A percentile compares a stretch with the other conserved stretches of the same genome.
Evolutionary conservation across 805 yeast genomes (phyloP).

Genomic region (Yarrowia divulgata): DNA sequence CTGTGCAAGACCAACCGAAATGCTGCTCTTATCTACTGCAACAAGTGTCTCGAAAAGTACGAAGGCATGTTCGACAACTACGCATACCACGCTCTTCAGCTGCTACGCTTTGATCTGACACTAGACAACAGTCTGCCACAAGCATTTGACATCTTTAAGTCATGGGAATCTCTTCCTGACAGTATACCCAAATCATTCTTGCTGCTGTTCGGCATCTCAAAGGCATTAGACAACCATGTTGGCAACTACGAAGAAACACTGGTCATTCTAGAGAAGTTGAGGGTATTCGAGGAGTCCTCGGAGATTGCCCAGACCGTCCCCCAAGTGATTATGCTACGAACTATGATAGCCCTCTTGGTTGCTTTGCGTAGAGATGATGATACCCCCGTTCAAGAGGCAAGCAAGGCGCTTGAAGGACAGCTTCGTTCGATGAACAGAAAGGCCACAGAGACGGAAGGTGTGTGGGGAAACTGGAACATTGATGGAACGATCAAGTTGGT

Average conservation of each 20-base stretch:
- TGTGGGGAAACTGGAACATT: slow-evolving; percentile 8
- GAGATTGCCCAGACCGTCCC: not conserved
- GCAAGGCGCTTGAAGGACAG: not conserved
- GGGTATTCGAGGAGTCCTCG: not conserved
- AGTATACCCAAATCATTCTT: slow-evolving; percentile 15
- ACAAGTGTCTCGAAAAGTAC: not conserved
- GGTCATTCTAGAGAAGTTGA: not conserved
- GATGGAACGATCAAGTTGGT: not conserved
- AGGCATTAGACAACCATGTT: not conserved
- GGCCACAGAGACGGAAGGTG: not conserved
- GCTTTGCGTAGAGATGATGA: slow-evolving; percentile 8
- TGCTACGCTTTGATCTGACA: slow-evolving; percentile 13
- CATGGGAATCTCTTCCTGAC: slow-evolving; percentile 19
- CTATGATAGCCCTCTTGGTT: not conserved
- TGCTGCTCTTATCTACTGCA: slow-evolving; percentile 22
- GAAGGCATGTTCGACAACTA: not conserved
- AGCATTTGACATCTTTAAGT: slow-evolving; percentile 6
- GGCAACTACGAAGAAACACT: not conserved
- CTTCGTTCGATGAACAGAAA: not conserved
- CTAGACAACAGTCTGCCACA: slow-evolving; percentile 3
- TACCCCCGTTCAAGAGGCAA: not conserved
- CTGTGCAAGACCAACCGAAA: slow-evolving; percentile 14
- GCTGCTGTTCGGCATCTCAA: not conserved
- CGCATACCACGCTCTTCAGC: slow-evolving; percentile 9
- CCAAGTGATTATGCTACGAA: slow-evolving; percentile 1